These are phyloP conservation scores for Beauveria asiatica DNA, from an alignment of 2,329 filamentous ascomycete species.

Conservation along the genomic window DNA sequence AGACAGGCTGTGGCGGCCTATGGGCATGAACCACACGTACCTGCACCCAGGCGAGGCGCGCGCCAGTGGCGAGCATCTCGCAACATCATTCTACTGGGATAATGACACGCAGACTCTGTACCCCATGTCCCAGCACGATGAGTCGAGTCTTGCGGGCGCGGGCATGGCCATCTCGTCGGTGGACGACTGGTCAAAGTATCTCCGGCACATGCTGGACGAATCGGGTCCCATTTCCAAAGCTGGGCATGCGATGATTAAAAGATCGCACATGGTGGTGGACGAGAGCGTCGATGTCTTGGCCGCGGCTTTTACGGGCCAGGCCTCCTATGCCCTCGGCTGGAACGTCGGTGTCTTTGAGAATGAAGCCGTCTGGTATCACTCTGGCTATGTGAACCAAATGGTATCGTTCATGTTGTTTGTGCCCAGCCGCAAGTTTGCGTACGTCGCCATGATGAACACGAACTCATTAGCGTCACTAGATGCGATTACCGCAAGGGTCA, in stretches of 20 bases:
- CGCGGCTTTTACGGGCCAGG: constrained; percentile 14
- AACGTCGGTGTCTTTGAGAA: constrained; percentile 15
- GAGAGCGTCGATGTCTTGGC: constrained; percentile 2
- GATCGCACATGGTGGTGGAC: constrained; percentile 15
- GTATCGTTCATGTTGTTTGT: constrained; percentile 21
- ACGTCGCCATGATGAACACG: constrained; percentile 20
- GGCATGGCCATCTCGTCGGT: constrained; percentile 34
- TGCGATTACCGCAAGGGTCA: constrained; percentile 16
- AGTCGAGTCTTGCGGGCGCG: constrained; percentile 29
- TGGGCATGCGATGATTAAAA: constrained; percentile 19
- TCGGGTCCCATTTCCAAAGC: constrained; percentile 19
- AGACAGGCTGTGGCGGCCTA: constrained; percentile 30
- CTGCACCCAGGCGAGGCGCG: constrained; percentile 18
- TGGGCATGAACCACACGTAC: constrained; percentile 35
- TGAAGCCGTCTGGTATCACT: constrained; percentile 19
- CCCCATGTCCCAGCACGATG: constrained; percentile 19
- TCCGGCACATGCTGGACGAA: constrained; percentile 24
- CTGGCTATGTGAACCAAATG: constrained; percentile 17
- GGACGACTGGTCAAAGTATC: constrained; percentile 28
- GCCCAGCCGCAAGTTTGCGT: constrained; percentile 18
- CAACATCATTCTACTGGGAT: constrained; percentile 31
- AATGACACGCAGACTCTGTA: constrained; percentile 21
- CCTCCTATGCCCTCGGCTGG: constrained; percentile 20
- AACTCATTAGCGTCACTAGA: constrained; percentile 12
- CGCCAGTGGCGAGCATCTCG: constrained; percentile 19